phyloP scores from a whole-genome alignment of 768 basidiomycete genomes.

The Collybia sordida region DNA sequence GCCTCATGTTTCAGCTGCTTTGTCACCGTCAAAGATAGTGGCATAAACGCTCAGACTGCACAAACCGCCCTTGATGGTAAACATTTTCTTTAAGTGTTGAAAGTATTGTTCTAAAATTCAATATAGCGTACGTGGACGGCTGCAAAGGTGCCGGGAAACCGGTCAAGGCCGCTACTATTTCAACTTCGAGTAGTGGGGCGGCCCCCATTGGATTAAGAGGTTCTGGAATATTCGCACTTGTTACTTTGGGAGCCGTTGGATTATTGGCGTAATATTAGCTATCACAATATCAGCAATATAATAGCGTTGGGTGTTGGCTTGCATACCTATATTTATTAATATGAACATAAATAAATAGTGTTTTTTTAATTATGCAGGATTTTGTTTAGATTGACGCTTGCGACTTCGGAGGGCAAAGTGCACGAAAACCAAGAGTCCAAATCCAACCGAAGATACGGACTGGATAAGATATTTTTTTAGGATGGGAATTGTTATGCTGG shows the following conservation, averaged over 20 bases:
- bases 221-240: conserved; percentile 1
- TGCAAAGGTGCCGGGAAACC: conserved; percentile 6
- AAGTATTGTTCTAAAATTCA: background rate
- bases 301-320: background rate
- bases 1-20: conserved; percentile 10
- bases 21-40: conserved; percentile 2
- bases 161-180: conserved; percentile 7
- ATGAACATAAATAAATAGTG: background rate
- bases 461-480: background rate
- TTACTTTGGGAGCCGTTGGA: background rate
- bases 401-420: background rate
- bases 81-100: background rate
- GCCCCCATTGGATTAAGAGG: background rate
- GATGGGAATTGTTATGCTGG: background rate
- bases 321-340: background rate
- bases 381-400: background rate
- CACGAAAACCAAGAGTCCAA: background rate
- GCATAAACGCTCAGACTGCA: conserved; percentile 2
- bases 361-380: background rate
- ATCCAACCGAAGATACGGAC: background rate
- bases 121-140: background rate
- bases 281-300: background rate
- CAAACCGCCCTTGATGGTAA: conserved; percentile 9
- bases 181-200: background rate
- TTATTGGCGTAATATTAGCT: background rate